Conservation (phyloP, 805 yeast genomes). For the Starmera caribaea region DNA sequence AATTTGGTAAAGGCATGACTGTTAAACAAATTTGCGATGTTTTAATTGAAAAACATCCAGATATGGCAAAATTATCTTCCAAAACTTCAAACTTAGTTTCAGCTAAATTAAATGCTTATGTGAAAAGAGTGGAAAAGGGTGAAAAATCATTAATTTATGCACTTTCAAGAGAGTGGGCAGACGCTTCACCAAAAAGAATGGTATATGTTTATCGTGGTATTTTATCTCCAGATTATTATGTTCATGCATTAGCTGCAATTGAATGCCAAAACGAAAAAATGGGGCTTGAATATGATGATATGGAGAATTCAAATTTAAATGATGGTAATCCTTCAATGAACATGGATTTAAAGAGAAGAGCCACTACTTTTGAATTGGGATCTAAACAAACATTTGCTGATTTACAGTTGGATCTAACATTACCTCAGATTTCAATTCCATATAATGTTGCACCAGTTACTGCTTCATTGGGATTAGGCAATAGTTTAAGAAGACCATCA, state of each 20-base stretch:
- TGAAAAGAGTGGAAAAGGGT: constrained; percentile 77
- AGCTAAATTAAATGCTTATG: constrained; percentile 79
- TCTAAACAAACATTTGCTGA: constrained; percentile 28
- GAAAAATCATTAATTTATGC: constrained; percentile 66
- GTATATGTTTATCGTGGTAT: constrained; percentile 78
- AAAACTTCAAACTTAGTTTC: constrained; percentile 74
- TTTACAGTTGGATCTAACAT: constrained; percentile 25
- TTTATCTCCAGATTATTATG: constrained; percentile 63
- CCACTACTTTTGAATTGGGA: constrained; percentile 44
- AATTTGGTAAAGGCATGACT: constrained; percentile 74
- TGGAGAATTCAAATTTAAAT: constrained; percentile 18
- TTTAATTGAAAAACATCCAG: constrained; percentile 66
- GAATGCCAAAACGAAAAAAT: constrained; percentile 19
- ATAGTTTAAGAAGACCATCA: constrained; percentile 7
- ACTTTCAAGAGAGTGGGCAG: constrained; percentile 83
- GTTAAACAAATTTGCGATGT: constrained; percentile 81
- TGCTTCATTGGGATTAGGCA: constrained; percentile 39
- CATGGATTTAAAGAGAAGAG: constrained; percentile 30
- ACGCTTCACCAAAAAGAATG: constrained; percentile 83
- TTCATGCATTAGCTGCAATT: constrained; percentile 59
- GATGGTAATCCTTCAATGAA: neutral
- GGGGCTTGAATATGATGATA: neutral
- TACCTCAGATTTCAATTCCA: constrained; percentile 45
- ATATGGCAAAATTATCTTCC: constrained; percentile 72
- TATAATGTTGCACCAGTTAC: constrained; percentile 73